Evolutionary conservation across 495 filamentous ascomycete species (phyloP), one percentile per base, ranked within the genome.

Genomic region (Aspergillus heteromorphus): DNA sequence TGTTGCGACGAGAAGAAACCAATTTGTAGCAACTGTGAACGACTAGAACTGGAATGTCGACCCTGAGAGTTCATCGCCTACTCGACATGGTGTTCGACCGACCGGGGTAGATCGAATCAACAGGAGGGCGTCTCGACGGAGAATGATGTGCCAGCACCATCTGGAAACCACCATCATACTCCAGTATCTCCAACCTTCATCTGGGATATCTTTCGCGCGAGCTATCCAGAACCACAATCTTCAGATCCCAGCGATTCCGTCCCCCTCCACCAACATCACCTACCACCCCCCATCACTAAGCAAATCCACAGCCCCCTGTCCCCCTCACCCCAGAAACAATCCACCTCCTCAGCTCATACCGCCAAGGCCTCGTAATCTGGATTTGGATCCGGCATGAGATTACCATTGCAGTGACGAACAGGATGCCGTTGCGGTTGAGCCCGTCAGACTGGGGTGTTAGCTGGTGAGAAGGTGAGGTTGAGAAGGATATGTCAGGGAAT

Each of bases 381-480:
- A 47, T 47, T 23, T 47, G 43, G 43, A n/a, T 47, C 18, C 43
- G 18, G n/a, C 43, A 47, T 47, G 43, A 47, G 19, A 18, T 47
- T 14, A 47, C 43, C 5, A 23, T 47, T 19, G 18, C 43, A 23
- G 25, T 47, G 9, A 47, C 20, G 8, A 20, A 47, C n/a, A 23
- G 25, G 43, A 47, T 14, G 21, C 43, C 43, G 18, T 21, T 47
- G 43, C 43, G 25, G 19, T 21, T 47, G 18, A 27, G 18, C 3
- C 43, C 43, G 5, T n/a, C 13, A 27, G 13, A 27, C 14, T 25
- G 43, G 43, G 25, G n/a, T 27, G 43, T 47, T 6, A 47, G 7
- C 17, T 47, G 43, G 43, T 20, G 18, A 8, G 11, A 47, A n/a
- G 18, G 21, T 1, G 43, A 47, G 18, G 10, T 8, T 5, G 43